Percentiles rank a stretch among this genome's conserved stretches.
phyloP scores from a whole-genome alignment of 441 rosid genomes.

The Populus tomentosa region DNA sequence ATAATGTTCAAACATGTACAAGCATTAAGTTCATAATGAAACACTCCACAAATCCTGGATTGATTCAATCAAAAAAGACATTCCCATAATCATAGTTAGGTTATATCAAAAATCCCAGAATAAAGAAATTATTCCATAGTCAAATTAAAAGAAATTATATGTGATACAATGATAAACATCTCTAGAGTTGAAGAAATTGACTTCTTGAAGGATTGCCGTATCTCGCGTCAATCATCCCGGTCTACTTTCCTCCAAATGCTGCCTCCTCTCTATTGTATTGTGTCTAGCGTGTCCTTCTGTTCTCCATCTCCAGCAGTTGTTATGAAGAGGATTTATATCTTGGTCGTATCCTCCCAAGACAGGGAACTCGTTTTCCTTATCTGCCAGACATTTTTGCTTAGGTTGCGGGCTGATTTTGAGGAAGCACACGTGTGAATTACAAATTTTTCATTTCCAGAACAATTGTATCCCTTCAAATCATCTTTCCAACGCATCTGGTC shows the following conservation, averaged over 20 bases:
- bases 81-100: background rate
- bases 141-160: too few relatives aligned
- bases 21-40: too few relatives aligned
- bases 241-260: background rate
- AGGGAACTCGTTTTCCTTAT: background rate
- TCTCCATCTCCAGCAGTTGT: too few relatives aligned
- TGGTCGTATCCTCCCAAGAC: background rate
- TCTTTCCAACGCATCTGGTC: too few relatives aligned
- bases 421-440: background rate
- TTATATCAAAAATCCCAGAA: background rate
- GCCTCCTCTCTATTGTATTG: background rate
- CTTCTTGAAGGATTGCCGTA: background rate
- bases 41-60: background rate
- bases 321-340: too few relatives aligned
- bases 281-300: background rate
- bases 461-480: too few relatives aligned
- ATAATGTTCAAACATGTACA: background rate
- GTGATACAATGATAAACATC: background rate
- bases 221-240: too few relatives aligned
- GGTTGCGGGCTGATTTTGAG: background rate
- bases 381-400: background rate
- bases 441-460: too few relatives aligned
- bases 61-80: too few relatives aligned
- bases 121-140: too few relatives aligned
- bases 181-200: background rate